Conservation (phyloP, 768 basidiomycete species). For the Rhodotorula taiwanensis region DNA sequence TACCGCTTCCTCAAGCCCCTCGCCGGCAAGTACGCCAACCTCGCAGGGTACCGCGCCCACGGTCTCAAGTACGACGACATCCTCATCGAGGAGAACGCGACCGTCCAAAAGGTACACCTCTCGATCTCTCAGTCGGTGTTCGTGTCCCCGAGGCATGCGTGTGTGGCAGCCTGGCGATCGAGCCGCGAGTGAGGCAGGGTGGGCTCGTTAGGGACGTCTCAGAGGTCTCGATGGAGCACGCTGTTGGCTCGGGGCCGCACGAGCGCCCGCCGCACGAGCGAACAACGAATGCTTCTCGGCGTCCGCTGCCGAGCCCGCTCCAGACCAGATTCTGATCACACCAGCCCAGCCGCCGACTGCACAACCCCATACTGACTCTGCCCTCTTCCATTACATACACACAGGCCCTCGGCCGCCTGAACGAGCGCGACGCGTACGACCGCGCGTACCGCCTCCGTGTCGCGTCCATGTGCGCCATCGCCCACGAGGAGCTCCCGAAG, state of each 20-base stretch:
- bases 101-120: slow-evolving; percentile 67
- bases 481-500: slow-evolving; percentile 73
- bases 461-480: slow-evolving; percentile 59
- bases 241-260: no score
- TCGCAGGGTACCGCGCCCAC: slow-evolving; percentile 73
- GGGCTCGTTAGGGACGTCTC: no score
- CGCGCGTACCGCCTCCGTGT: slow-evolving; percentile 81
- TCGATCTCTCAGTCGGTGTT: neutral
- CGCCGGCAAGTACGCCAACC: slow-evolving; percentile 72
- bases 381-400: neutral
- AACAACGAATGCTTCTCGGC: no score
- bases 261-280: no score
- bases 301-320: no score
- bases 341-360: no score
- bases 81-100: slow-evolving; percentile 68
- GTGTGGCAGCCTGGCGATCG: no score
- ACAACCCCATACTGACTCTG: no score
- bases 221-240: no score
- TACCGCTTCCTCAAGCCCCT: slow-evolving; percentile 65
- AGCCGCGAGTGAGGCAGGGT: no score
- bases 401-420: slow-evolving; percentile 77
- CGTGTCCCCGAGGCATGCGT: no score
- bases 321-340: no score
- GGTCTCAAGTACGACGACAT: slow-evolving; percentile 87
- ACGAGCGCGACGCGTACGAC: slow-evolving; percentile 74